Percentiles rank a stretch among this genome's conserved stretches.
Evolutionary conservation across 345 rosid species (phyloP).

Genomic region (Luvunga scandens): DNA sequence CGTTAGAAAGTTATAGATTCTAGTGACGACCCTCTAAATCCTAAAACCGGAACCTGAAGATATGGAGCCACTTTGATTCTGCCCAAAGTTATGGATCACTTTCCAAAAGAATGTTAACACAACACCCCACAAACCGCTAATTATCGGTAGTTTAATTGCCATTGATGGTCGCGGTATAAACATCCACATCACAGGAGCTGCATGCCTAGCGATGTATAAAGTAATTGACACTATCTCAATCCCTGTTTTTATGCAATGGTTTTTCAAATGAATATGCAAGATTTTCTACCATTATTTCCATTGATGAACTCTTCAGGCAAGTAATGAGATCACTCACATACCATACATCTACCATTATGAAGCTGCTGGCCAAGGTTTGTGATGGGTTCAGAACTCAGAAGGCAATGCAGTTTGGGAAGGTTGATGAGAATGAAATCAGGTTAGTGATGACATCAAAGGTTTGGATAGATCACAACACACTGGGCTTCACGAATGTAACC

Average conservation of each 20-base stretch:
- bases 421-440: slow-evolving; percentile 75
- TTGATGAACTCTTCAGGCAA: slow-evolving; percentile 26
- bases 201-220: slow-evolving; percentile 55
- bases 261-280: not conserved
- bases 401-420: slow-evolving; percentile 38
- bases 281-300: not conserved
- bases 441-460: slow-evolving; percentile 56
- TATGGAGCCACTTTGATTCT: too few species aligned
- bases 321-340: slow-evolving; percentile 75
- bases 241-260: not conserved
- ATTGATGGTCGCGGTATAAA: slow-evolving; percentile 69
- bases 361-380: slow-evolving; percentile 46
- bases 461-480: slow-evolving; percentile 79
- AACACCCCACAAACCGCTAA: slow-evolving; percentile 51
- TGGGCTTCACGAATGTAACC: slow-evolving; percentile 57
- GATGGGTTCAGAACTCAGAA: slow-evolving; percentile 52
- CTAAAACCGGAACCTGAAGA: slow-evolving; percentile 62
- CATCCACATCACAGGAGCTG: slow-evolving; percentile 53
- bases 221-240: slow-evolving; percentile 5
- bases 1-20: slow-evolving; percentile 60
- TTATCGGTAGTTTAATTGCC: slow-evolving; percentile 64
- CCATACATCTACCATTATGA: slow-evolving; percentile 64
- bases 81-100: slow-evolving; percentile 80
- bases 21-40: slow-evolving; percentile 60
- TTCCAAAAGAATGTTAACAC: slow-evolving; percentile 61